A percentile compares a stretch with the other conserved stretches of the same genome.
These are phyloP conservation scores for Cardamine occulta DNA, from an alignment of 345 rosid species.

Conservation along the genomic window DNA sequence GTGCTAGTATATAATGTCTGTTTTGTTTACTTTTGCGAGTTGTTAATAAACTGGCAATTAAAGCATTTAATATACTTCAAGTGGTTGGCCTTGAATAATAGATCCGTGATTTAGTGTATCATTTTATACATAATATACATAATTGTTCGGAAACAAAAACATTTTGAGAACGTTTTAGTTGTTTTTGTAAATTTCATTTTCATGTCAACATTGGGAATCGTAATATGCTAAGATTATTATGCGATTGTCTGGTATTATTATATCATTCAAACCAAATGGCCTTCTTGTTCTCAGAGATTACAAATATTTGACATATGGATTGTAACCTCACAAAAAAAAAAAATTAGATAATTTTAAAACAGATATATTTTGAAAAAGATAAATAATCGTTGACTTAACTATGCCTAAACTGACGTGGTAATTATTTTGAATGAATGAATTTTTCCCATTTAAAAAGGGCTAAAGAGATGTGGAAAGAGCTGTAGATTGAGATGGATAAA, in stretches of 20 bases:
- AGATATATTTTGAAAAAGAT: background rate
- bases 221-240: background rate
- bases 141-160: background rate
- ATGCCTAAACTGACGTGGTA: background rate
- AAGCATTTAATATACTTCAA: background rate
- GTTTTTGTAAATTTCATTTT: background rate
- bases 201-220: background rate
- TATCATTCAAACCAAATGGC: background rate
- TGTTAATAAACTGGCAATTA: background rate
- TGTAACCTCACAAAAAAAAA: background rate
- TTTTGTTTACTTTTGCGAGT: background rate
- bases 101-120: background rate
- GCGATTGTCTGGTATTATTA: background rate
- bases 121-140: background rate
- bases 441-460: slow-evolving; percentile 28
- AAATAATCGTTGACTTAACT: background rate
- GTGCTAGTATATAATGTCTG: too few relatives aligned
- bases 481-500: slow-evolving; percentile 64
- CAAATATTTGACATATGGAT: background rate
- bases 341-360: background rate
- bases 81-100: background rate
- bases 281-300: background rate
- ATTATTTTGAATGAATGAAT: background rate
- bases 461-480: slow-evolving; percentile 60
- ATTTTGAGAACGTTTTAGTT: background rate